Conservation (phyloP, 495 filamentous ascomycete species). For the Aspergillus bertholletiae region DNA sequence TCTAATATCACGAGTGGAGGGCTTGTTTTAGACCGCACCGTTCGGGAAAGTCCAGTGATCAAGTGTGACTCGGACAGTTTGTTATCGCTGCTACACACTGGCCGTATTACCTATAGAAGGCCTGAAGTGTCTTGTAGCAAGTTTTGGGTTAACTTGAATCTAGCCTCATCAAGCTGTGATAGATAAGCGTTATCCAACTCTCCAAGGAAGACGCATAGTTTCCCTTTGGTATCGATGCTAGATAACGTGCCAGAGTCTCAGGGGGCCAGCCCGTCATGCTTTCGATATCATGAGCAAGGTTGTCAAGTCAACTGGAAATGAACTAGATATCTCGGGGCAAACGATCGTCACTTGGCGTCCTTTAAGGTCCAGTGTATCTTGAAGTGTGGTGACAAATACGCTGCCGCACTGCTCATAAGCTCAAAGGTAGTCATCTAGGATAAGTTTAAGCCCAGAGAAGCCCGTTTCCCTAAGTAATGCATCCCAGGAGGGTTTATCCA, state of each 20-base stretch:
- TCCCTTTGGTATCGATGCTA: constrained; percentile 18
- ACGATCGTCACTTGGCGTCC: not conserved
- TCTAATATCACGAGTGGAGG: constrained; percentile 27
- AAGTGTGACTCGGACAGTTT: constrained; percentile 23
- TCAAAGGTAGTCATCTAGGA: not conserved
- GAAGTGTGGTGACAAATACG: not conserved
- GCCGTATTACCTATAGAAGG: constrained; percentile 26
- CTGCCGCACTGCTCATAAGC: not conserved
- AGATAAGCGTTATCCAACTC: constrained; percentile 23
- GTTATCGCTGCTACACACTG: constrained; percentile 8
- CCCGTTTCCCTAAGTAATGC: not conserved
- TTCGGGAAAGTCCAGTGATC: constrained; percentile 29
- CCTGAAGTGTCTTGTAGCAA: constrained; percentile 21
- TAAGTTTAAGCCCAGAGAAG: not conserved
- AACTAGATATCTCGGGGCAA: not conserved
- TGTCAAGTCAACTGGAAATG: constrained; percentile 8
- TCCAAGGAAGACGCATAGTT: constrained; percentile 32
- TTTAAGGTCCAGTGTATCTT: not conserved
- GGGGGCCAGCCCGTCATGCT: constrained; percentile 7
- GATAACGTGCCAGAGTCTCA: constrained; percentile 6
- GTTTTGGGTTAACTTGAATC: constrained; percentile 24
- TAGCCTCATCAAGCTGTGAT: constrained; percentile 15
- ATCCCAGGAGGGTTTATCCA: not conserved
- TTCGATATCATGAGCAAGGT: constrained; percentile 11
- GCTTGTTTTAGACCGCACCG: constrained; percentile 29